Evolutionary conservation across 73 alveolate species (phyloP).

Genomic region (Paramecium sonneborni): DNA sequence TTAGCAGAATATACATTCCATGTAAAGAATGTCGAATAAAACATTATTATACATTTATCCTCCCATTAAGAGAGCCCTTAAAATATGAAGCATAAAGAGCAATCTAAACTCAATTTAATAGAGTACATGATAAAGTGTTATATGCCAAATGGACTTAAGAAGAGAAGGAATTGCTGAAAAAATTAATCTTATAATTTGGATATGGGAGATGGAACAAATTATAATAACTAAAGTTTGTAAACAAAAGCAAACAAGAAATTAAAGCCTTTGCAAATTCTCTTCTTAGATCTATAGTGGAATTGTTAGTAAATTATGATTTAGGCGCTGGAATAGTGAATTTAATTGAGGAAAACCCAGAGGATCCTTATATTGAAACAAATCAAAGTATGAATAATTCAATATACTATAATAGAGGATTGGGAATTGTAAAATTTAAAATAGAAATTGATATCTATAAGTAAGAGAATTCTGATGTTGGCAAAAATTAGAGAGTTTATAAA

Average conservation of each 20-base stretch:
- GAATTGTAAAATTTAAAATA: slow-evolving; percentile 87
- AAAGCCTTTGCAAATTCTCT: slow-evolving; percentile 94
- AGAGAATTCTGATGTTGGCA: slow-evolving; percentile 89
- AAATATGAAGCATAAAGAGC: neutral
- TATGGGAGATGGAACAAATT: slow-evolving; percentile 67
- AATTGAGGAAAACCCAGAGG: slow-evolving; percentile 96
- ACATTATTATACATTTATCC: slow-evolving; percentile 12
- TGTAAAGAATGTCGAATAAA: neutral
- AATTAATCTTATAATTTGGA: slow-evolving; percentile 61
- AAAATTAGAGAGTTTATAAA: slow-evolving; percentile 87
- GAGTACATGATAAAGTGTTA: slow-evolving; percentile 56
- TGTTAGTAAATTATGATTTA: slow-evolving; percentile 82
- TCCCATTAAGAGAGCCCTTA: slow-evolving; percentile 33
- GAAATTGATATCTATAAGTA: slow-evolving; percentile 98
- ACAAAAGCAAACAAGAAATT: slow-evolving; percentile 87
- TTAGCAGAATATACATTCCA: slow-evolving; percentile 46
- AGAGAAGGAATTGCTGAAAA: slow-evolving; percentile 70
- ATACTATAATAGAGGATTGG: slow-evolving; percentile 89
- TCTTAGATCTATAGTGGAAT: slow-evolving; percentile 87
- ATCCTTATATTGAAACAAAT: slow-evolving; percentile 86
- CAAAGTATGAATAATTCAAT: slow-evolving; percentile 14
- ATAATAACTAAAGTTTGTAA: slow-evolving; percentile 72
- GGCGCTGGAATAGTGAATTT: slow-evolving; percentile 85
- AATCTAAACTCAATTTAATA: neutral
- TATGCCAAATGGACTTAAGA: slow-evolving; percentile 66